Base-by-base conservation (phyloP, 2,329 filamentous ascomycete species). In the Colletotrichum euphorbiae region DNA sequence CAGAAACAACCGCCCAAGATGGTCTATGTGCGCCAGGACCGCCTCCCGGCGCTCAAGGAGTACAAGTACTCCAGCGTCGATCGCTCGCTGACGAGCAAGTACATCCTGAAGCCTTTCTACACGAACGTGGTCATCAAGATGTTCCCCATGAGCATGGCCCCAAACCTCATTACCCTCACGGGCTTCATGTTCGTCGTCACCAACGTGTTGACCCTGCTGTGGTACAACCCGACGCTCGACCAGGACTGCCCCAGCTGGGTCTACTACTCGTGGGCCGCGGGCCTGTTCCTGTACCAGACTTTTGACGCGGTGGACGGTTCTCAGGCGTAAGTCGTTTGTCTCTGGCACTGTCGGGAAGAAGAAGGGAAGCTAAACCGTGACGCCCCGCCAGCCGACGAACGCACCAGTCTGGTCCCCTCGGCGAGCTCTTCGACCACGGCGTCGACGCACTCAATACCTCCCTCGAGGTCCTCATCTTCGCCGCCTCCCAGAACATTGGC, bases 41-140 rank as follows among this genome's bases (percentile, higher is more conserved):
- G 93, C 82, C 90, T 99, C 71, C 90, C 91, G 43, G 93, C 93
- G 78, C 89, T 99, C 74, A 93, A 92, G 80, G 88, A 94, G 81
- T 99, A 99, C 89, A 96, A 97, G 82, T 99, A 99, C 86, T 93
- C 92, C 45, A 89, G 89, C 65, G 92, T 98, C 75, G 96, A 99
- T 81, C 92, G 92, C 79, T 97, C 94, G 68, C 84, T 98, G 70
- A 85, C 93, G 45, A 98, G 94, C 72, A 93, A 91, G 79, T 98
- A 98, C 83, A 88, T 99, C 72, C 84, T 99, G 75, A 98, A 99
- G 85, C 96, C 96, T 7, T 99, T 98, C 82, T 99, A 98, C 85
- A 97, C 90, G 76, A 91, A 97, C 81, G 86, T 96, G 73, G 95
- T 97, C 76, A 97, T 99, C 83, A 90, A 95, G 71, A 91, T 91